Base-by-base conservation (phyloP, 2,329 filamentous ascomycete genomes). In the Cercospora nicotianae region DNA sequence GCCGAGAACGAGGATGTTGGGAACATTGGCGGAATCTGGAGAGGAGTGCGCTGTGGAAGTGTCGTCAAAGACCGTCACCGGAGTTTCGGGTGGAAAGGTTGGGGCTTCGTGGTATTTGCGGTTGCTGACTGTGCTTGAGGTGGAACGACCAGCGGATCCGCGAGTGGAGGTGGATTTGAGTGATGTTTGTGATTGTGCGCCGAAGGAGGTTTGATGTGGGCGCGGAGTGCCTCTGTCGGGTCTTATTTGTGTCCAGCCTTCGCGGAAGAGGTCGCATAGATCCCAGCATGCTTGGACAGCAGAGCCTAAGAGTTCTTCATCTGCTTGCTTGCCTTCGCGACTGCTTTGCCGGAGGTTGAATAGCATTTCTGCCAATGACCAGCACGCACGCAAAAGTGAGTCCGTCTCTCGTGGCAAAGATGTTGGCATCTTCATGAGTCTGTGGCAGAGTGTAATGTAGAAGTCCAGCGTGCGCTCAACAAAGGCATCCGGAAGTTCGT, bases 221-320 rank as follows among this genome's bases (percentile, higher is more conserved):
- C 93, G 86, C 13, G 94, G 94, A 1, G 94, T 97, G 55, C 91
- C 91, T 64, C 93, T 86, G 69, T 97, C 93, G 4, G 94, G 93
- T 63, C 93, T 88, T 58, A 95, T 88, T 74, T 95, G 91, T 3
- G 92, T 93, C 93, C 94, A 97, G 18, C 93, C 93, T 81, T 95
- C 91, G 59, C 93, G 87, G 83, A 97, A 97, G 64, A 97, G 88
- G 80, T 97, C 93, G 77, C 93, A 96, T 5, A 97, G 86, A 72
- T 97, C 93, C 93, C 93, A 97, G 78, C 94, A 97, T 13, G 94
- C 92, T 76, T 97, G 93, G 0, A 97, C 91, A 1, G 94, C 93
- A 1, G 92, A 95, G 5, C 91, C 90, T 0, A 97, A 84, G 0
- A 97, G 84, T 75, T 97, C 94, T 75, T 94, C 92, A 71, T 96